Evolutionary conservation across 2,329 filamentous ascomycete species (phyloP), one percentile per base, ranked within the genome.

Genomic region (Penicillium sp.): DNA sequence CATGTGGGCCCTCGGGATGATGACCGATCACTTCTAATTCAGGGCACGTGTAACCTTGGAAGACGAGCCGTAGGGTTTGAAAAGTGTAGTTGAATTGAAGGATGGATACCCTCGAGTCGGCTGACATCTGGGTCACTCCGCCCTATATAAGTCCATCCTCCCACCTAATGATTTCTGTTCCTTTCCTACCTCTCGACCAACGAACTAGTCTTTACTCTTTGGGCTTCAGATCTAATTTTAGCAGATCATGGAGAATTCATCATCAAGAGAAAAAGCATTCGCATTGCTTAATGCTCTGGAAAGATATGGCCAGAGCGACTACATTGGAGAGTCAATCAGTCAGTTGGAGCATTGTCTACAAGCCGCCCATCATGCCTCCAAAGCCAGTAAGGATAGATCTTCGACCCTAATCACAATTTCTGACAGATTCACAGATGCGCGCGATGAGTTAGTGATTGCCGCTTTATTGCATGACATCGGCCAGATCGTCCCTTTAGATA

Each of bases 381-480:
- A 63, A 46, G 59, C 65, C 11, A 58, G 67, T 68, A 51, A 27
- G 54, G 47, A 31, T 8, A 2, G 13, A n/a, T 24, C 10, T 14
- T 31, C 14, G 3, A 38, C 31, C 11, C 3, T 8, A 27, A 27
- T 27, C 24, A 18, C 1, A 13, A 18, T 22, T 13, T 16, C 16
- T 22, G 6, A 48, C 14, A 13, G 11, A 38, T 27, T 10, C 5
- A 49, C 38, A 69, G 67, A 59, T 13, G 62, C 62, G 9, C 49
- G 52, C 6, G 56, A 58, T 10, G 58, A 68, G 6, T 68, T 71
- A 3, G 58, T 76, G 3, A 63, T 75, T 22, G 75, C 74, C 0
- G 71, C 75, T 7, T 60, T 78, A 9, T 65, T 78, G 5, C 76
- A 78, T 55, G 76, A 78, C 48, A 72, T 77, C 45, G 75, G 75